phyloP scores from a whole-genome alignment of 2,329 filamentous ascomycete species.

The Didymella lethalis region DNA sequence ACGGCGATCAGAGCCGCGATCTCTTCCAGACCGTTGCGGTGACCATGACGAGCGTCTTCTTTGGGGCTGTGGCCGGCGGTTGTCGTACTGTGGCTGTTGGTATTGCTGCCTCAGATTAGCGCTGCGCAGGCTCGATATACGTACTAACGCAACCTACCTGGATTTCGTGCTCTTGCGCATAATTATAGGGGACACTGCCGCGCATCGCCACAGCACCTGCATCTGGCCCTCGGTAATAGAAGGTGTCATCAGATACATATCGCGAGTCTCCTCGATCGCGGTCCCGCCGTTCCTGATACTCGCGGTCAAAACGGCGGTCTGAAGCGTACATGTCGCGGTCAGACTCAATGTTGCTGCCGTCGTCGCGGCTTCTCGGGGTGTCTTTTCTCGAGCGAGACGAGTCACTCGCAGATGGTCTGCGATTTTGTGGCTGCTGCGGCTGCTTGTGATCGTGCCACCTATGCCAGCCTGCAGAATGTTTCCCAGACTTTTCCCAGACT shows the following conservation, averaged over 20 bases:
- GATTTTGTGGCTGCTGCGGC: background rate
- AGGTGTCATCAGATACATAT: slow-evolving; percentile 30
- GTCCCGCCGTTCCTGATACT: slow-evolving; percentile 18
- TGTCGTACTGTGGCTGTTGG: slow-evolving; percentile 16
- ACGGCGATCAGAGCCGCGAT: slow-evolving; percentile 24
- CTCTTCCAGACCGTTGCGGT: slow-evolving; percentile 33
- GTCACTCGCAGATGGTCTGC: slow-evolving; percentile 4
- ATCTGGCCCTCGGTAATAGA: slow-evolving; percentile 25
- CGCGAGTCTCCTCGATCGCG: slow-evolving; percentile 21
- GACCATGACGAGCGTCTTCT: slow-evolving; percentile 42
- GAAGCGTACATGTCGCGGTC: slow-evolving; percentile 31
- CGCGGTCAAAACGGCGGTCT: slow-evolving; percentile 24
- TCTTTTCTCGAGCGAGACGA: slow-evolving; percentile 1
- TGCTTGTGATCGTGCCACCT: slow-evolving; percentile 22
- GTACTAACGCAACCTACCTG: slow-evolving; percentile 24
- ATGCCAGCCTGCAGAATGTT: slow-evolving; percentile 18
- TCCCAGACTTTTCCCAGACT: slow-evolving; percentile 32
- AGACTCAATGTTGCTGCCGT: slow-evolving; percentile 8
- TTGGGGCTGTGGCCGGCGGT: slow-evolving; percentile 27
- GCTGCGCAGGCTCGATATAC: background rate
- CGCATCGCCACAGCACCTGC: slow-evolving; percentile 28
- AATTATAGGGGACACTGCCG: slow-evolving; percentile 21
- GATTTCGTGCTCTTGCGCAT: slow-evolving; percentile 24
- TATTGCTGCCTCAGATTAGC: slow-evolving; percentile 23
- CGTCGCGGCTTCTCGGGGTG: background rate